Conservation (phyloP, 495 filamentous ascomycete species). For the Ramalina peruviana region DNA sequence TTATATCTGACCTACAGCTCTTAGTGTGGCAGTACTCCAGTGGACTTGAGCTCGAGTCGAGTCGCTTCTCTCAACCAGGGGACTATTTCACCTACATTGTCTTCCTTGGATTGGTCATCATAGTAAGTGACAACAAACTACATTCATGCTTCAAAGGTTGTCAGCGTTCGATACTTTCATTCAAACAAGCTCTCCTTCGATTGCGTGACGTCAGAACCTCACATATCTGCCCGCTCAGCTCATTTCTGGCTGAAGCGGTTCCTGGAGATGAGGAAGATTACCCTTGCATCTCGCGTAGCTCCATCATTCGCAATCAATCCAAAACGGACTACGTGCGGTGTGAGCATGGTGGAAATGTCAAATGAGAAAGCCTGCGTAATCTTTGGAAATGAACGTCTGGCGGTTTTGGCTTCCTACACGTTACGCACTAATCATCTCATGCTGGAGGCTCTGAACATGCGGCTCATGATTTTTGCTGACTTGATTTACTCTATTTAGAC, state of each 20-base stretch:
- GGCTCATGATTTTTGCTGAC: constrained; percentile 19
- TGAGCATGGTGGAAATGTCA: constrained; percentile 78
- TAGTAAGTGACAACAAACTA: constrained; percentile 37
- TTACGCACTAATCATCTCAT: background rate
- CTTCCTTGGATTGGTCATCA: constrained; percentile 43
- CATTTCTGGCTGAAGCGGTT: constrained; percentile 76
- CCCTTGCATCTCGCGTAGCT: constrained; percentile 60
- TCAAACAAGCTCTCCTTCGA: constrained; percentile 1
- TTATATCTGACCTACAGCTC: constrained; percentile 16
- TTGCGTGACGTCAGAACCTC: constrained; percentile 38
- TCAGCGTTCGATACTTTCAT: constrained; percentile 8
- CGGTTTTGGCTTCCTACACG: constrained; percentile 88
- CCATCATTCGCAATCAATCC: constrained; percentile 68
- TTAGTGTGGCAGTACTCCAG: constrained; percentile 54
- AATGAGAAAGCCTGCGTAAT: constrained; percentile 68
- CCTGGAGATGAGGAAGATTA: constrained; percentile 96
- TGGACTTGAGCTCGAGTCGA: constrained; percentile 43
- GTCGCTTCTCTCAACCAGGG: constrained; percentile 47
- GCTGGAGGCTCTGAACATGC: constrained; percentile 2
- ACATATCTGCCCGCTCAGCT: constrained; percentile 93
- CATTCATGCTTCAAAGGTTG: background rate
- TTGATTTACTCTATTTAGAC: constrained; percentile 21
- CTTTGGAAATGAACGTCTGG: constrained; percentile 45
- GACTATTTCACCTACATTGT: constrained; percentile 55
- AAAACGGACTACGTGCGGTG: constrained; percentile 55